Conservation (phyloP, 2,329 filamentous ascomycete species). For the Penicillium sp. region DNA sequence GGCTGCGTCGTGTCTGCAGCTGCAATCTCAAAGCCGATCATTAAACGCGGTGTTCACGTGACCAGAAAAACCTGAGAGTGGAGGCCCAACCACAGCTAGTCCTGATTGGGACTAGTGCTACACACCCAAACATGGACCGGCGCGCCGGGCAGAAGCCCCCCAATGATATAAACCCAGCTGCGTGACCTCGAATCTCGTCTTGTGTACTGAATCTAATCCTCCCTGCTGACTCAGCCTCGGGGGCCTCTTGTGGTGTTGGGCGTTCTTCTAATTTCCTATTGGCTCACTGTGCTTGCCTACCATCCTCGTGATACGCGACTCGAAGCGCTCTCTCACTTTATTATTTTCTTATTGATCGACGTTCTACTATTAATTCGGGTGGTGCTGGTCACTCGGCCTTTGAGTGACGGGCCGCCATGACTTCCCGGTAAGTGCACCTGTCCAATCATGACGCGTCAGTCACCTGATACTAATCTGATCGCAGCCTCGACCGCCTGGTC, state of each 20-base stretch:
- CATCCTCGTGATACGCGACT: constrained; percentile 16
- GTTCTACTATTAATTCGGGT: constrained; percentile 15
- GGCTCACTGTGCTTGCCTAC: constrained; percentile 6
- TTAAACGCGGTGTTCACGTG: constrained; percentile 25
- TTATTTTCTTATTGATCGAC: constrained; percentile 17
- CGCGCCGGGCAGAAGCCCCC: constrained; percentile 45
- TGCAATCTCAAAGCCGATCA: constrained; percentile 5
- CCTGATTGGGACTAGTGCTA: constrained; percentile 35
- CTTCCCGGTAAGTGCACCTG: constrained; percentile 45
- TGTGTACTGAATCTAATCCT: constrained; percentile 33
- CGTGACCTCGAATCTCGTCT: constrained; percentile 47
- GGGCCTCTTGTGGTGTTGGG: constrained; percentile 23
- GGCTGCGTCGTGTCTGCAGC: constrained; percentile 6
- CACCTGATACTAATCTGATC: constrained; percentile 40
- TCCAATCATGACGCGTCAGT: constrained; percentile 32
- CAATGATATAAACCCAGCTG: constrained; percentile 54
- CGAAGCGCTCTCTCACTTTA: constrained; percentile 18
- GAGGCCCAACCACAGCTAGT: constrained; percentile 36
- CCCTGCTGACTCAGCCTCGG: constrained; percentile 30
- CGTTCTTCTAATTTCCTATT: constrained; percentile 20
- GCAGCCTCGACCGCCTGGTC: constrained; percentile 80
- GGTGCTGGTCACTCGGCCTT: constrained; percentile 28
- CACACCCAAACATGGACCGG: constrained; percentile 46
- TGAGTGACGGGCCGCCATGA: constrained; percentile 42
- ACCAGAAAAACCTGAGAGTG: constrained; percentile 30